Percentiles rank a stretch among this genome's conserved stretches.
Evolutionary conservation across 2,329 filamentous ascomycete genomes (phyloP).

Genomic region (Fusarium cicatricum): DNA sequence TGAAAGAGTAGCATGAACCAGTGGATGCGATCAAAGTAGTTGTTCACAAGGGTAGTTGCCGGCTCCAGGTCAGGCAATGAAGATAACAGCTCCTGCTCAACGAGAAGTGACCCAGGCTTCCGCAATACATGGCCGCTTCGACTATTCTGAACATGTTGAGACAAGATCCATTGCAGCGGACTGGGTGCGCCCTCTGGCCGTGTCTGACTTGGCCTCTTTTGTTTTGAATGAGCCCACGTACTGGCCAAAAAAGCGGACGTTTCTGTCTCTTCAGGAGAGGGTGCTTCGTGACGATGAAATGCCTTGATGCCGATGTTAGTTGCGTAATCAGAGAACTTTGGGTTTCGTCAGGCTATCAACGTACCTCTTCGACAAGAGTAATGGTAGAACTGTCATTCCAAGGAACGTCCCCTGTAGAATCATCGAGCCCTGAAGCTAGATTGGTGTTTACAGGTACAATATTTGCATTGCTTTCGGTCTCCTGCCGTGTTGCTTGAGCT

Average conservation of each 20-base stretch:
- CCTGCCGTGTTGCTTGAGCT: not conserved
- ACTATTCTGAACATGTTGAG: not conserved
- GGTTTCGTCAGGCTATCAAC: not conserved
- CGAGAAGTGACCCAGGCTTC: not conserved
- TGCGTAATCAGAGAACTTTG: not conserved
- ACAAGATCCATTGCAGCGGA: not conserved
- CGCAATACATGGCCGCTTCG: not conserved
- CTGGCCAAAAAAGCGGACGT: conserved; percentile 22
- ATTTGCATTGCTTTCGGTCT: not conserved
- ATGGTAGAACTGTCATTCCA: conserved; percentile 22
- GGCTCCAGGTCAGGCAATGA: conserved; percentile 37
- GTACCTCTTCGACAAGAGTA: conserved; percentile 16
- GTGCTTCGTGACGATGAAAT: conserved; percentile 29
- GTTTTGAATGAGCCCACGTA: conserved; percentile 7
- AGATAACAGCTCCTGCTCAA: conserved; percentile 9
- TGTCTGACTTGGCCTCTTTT: not conserved
- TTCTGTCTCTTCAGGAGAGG: conserved; percentile 16
- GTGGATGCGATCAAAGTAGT: conserved; percentile 49
- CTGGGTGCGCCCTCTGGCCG: not conserved
- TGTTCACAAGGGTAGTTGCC: conserved; percentile 43
- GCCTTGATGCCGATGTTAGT: conserved; percentile 9
- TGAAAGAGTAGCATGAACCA: conserved; percentile 52
- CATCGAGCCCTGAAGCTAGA: not conserved
- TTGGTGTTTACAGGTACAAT: not conserved
- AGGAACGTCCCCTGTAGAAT: not conserved